Evolutionary conservation across 768 basidiomycete genomes (phyloP).

Genomic region (Tremella mesenterica): DNA sequence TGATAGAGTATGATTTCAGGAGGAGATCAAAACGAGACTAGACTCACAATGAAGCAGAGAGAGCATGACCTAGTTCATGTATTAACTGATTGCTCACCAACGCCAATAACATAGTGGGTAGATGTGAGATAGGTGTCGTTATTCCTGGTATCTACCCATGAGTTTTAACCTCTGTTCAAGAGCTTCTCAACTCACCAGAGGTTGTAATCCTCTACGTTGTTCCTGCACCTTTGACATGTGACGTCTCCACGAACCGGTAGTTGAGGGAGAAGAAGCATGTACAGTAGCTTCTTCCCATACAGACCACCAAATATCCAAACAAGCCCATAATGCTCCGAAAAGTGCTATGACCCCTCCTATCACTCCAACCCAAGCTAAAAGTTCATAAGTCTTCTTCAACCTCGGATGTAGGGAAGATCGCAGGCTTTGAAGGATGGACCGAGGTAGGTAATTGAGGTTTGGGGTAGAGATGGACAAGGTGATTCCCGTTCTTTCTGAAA

Average conservation of each 20-base stretch:
- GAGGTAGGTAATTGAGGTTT: slow-evolving; percentile 17
- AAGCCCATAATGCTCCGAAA: slow-evolving; percentile 15
- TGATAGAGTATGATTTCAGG: too few species aligned
- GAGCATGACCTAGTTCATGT: slow-evolving; percentile 72
- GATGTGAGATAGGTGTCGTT: slow-evolving; percentile 65
- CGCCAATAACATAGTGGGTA: slow-evolving; percentile 58
- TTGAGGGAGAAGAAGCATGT: slow-evolving; percentile 19
- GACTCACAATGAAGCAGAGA: slow-evolving; percentile 65
- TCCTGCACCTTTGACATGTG: too few species aligned
- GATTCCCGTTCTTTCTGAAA: slow-evolving; percentile 10
- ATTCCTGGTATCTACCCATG: slow-evolving; percentile 65
- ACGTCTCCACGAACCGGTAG: slow-evolving; percentile 1
- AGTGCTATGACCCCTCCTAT: slow-evolving; percentile 9
- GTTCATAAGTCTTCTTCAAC: slow-evolving; percentile 16
- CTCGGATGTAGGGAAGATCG: not conserved
- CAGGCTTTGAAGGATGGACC: slow-evolving; percentile 5
- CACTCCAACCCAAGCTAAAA: slow-evolving; percentile 10
- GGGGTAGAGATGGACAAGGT: slow-evolving; percentile 20
- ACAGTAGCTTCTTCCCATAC: slow-evolving; percentile 24
- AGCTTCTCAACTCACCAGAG: slow-evolving; percentile 15
- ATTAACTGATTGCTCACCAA: slow-evolving; percentile 60
- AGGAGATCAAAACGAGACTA: not conserved
- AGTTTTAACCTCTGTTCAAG: not conserved
- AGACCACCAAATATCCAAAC: slow-evolving; percentile 21
- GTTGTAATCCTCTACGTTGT: slow-evolving; percentile 28